Percentiles rank a stretch among this genome's conserved stretches.
Conservation (phyloP, 108 stramenopile species). For the Nitzschia sp. region DNA sequence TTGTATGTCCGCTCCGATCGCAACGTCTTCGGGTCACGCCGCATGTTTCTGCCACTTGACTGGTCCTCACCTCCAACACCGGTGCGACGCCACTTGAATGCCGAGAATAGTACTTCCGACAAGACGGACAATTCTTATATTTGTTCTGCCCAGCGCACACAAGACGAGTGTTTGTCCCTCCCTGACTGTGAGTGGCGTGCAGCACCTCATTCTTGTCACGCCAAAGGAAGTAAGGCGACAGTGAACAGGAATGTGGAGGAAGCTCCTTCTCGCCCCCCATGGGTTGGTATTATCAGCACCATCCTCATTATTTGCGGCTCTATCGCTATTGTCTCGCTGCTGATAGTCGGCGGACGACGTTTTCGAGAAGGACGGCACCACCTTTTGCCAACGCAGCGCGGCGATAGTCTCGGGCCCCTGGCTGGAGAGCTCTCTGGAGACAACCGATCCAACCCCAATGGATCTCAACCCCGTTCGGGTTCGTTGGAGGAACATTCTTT, state of each 20-base stretch:
- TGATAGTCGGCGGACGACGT: slow-evolving; percentile 1
- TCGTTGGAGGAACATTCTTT: background rate
- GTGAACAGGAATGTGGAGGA: background rate
- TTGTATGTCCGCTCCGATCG: slow-evolving; percentile 10
- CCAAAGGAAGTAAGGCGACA: background rate
- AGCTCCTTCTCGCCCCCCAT: background rate
- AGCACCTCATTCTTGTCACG: background rate
- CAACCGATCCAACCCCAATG: too few species aligned
- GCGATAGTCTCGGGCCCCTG: background rate
- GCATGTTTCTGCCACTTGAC: slow-evolving; percentile 1
- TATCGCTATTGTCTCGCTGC: background rate
- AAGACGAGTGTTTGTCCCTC: background rate
- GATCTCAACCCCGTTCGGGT: too few species aligned
- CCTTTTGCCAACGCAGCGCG: too few species aligned
- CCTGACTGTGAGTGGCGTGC: background rate
- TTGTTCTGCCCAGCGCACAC: background rate
- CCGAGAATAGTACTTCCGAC: background rate
- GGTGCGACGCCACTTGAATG: background rate
- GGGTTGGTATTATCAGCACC: background rate
- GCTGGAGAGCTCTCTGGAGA: background rate
- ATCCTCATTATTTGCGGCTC: background rate
- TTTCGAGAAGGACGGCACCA: too few species aligned
- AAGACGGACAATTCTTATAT: background rate
- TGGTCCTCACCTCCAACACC: background rate
- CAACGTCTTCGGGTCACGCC: background rate